Evolutionary conservation across 2,329 filamentous ascomycete species (phyloP), one percentile per base, ranked within the genome.

Genomic region (Scedosporium boydii): DNA sequence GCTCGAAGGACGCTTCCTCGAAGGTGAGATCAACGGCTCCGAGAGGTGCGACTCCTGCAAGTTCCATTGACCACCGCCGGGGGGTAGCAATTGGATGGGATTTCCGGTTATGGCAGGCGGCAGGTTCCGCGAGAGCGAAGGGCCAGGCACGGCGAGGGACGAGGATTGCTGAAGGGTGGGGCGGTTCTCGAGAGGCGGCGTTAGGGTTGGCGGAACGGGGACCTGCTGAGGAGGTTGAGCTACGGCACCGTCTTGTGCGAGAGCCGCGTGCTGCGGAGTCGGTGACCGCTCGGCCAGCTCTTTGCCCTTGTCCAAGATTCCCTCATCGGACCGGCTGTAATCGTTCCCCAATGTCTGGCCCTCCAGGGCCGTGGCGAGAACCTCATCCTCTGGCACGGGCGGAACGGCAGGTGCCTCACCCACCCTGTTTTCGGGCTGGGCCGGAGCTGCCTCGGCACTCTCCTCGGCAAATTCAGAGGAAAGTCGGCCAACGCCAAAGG

Each of bases 21-120:
- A 72, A 3, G 74, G 69, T 3, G 73, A 68, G 18, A 77, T 71
- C 6, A 84, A 73, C 27, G 83, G 83, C 65, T 82, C 77, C 1
- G 77, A 71, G 42, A 85, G 72, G 63, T 81, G 76, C 9, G 82
- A 85, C 70, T 84, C 81, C 65, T 84, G 77, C 5, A 82, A 70
- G 59, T 78, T 81, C 82, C 82, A 85, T 18, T 74, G 74, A 0
- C 77, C 78, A 0, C 77, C 78, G n/a, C 73, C 71, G 1, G 76
- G 77, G 27, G 76, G 75, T 3, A 80, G 72, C 29, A 68, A 74
- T 41, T 77, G 75, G 6, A 77, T 70, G 9, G 77, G 74, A 48
- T 77, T 78, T 4, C 26, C 61, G 1, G 42, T 59, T 16, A 62
- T 62, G 12, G 27, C 12, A 16, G 60, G 12, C 23, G 51, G 60